Base-by-base conservation (phyloP, 306 rosid genomes). In the Cucurbita maxima region DNA sequence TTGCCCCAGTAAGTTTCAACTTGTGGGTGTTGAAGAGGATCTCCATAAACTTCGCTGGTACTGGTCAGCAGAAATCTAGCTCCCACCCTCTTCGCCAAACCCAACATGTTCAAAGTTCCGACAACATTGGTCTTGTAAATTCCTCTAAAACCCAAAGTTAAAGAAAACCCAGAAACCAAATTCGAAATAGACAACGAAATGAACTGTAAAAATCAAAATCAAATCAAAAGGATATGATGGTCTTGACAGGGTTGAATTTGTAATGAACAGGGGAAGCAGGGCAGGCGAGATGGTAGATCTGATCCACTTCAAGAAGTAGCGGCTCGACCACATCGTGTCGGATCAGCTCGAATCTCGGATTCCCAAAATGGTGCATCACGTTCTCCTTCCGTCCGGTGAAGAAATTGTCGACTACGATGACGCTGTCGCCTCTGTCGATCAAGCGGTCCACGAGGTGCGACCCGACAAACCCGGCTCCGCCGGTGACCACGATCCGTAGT, bases 1-100 rank as follows among this genome's bases (percentile, higher is more conserved):
- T 94, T 94, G 79, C 99, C 99, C 99, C 99, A 94, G 79, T 94
- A 94, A 18, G 97, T 94, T 75, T 94, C 99, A 70, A 89, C 93
- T 87, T 94, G 99, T 68, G 99, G 99, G 34, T 94, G 99, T 74
- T 94, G 92, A 64, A 94, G 87, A 73, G 99, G 99, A 83, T 94
- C 99, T 11, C 99, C 99, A 73, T 94, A 94, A 41, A 94, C 99
- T 85, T 94, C 99, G 56, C 97, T 90, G 58, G 99, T 94, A 79
- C 99, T 94, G 2, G 99, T 94, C 25, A 94, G 79, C 86, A 94
- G 76, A 75, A 94, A 94, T 72, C 97, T 81, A 0, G 99, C 99
- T 0, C 99, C 99, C 5, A 94, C 88, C 72, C 99, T 81, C 68
- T 94, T 94, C 0, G 99, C 97, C 3, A 94, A 75, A 1, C 99